Evolutionary conservation across 345 rosid species (phyloP), one percentile per base, ranked within the genome.

Genomic region (Euclidium syriacum): DNA sequence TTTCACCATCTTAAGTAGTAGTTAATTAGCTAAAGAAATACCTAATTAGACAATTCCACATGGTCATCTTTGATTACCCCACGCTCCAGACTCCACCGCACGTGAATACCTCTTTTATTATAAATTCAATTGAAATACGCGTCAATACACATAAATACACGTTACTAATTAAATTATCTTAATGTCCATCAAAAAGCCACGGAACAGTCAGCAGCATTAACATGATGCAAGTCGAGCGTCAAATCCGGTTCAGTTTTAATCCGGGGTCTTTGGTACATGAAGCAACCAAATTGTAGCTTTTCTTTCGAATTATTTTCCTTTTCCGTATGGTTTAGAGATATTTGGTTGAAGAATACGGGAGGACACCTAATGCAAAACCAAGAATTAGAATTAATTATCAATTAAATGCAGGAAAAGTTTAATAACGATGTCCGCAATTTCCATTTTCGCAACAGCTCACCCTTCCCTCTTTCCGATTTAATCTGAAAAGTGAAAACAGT

Each of bases 41-140:
- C 23, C 36, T 17, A 52, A 60, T 51, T 25, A 68, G 20, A 51
- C 32, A 33, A 62, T 62, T 70, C 67, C 74, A 70, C 74, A 54
- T 62, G 74, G 63, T 62, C 47, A 44, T 23, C 73, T 27, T 69
- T 52, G 56, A 69, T 52, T 61, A 44, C 48, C 59, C 62, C 60
- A 36, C 19, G 26, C 55, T 7, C 19, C 50, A 27, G 50, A 50
- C 67, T 47, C 58, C 10, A 10, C 43, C 71, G 20, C 62, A 60
- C 58, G 62, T 53, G 70, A 64, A 42, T 4, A 26, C 16, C 4
- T 26, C n/a, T 29, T 38, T 62, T 6, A 6, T 25, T 16, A n/a
- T 4, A 46, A 8, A 46, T 5, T 42, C 3, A 43, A 30, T 58
- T 10, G 2, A 63, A n/a, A 16, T 39, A 12, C 62, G 35, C 70